Conservation (phyloP, 257 asterid genomes). For the Nicotiana otophora region DNA sequence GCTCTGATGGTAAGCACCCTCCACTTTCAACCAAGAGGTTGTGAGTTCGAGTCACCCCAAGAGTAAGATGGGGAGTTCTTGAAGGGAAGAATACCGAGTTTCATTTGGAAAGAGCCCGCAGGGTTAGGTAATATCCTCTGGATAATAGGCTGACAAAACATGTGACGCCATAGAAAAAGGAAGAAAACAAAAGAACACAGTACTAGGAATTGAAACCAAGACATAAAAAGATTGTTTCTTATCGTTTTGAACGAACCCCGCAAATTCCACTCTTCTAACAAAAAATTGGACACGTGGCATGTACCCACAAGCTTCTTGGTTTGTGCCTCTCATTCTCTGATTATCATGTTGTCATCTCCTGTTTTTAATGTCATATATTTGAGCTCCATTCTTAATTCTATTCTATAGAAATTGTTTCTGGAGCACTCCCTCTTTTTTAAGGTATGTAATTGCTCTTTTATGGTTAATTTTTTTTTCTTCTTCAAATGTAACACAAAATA, state of each 20-base stretch:
- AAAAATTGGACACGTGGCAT: slow-evolving; percentile 13
- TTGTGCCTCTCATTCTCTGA: not conserved
- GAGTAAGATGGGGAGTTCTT: no score
- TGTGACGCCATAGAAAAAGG: not conserved
- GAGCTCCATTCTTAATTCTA: not conserved
- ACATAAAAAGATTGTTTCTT: not conserved
- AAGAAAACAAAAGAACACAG: not conserved
- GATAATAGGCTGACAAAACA: not conserved
- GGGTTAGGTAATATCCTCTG: no score
- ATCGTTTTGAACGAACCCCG: not conserved
- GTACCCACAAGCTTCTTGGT: not conserved
- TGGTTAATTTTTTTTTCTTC: not conserved
- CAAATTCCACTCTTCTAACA: not conserved
- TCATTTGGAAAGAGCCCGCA: no score
- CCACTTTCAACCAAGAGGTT: no score
- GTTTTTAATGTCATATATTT: not conserved
- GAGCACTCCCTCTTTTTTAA: not conserved
- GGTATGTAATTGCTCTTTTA: not conserved
- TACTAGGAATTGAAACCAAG: not conserved
- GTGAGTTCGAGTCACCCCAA: no score
- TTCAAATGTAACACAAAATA: not conserved
- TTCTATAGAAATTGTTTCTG: no score
- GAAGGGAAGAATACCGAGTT: no score
- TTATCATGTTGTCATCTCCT: not conserved
- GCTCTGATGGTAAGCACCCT: no score